phyloP scores from a whole-genome alignment of 495 filamentous ascomycete genomes.

The Talaromyces wortmannii region DNA sequence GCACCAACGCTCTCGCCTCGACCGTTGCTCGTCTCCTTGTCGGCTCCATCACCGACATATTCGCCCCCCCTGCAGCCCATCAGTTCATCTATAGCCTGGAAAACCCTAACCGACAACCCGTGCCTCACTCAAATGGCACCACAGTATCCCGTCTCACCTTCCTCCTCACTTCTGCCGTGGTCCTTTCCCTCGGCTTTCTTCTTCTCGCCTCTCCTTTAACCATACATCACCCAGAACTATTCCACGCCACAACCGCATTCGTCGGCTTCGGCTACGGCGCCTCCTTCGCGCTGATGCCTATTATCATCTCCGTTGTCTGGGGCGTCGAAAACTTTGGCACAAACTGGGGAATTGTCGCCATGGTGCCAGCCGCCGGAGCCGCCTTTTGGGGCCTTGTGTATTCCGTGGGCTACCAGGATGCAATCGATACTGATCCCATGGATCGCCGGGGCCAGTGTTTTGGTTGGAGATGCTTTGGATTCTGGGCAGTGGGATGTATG shows the following conservation, averaged over 20 bases:
- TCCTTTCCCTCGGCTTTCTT: conserved; percentile 72
- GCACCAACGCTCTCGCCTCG: conserved; percentile 81
- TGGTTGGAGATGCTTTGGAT: conserved; percentile 75
- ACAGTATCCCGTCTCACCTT: conserved; percentile 73
- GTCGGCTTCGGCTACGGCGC: conserved; percentile 91
- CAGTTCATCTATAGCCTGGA: conserved; percentile 30
- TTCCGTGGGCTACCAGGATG: conserved; percentile 69
- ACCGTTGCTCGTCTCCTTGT: conserved; percentile 82
- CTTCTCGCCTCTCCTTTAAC: conserved; percentile 65
- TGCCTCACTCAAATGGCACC: conserved; percentile 23
- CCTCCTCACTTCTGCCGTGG: conserved; percentile 64
- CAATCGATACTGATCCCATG: conserved; percentile 17
- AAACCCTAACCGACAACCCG: conserved; percentile 19
- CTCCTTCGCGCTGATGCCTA: conserved; percentile 80
- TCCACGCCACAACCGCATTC: conserved; percentile 72
- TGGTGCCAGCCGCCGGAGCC: conserved; percentile 80
- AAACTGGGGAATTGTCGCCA: conserved; percentile 92
- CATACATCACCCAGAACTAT: conserved; percentile 58
- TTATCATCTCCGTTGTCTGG: conserved; percentile 92
- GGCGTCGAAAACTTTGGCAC: conserved; percentile 97
- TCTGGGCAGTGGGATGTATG: conserved; percentile 70
- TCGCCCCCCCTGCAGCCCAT: conserved; percentile 60
- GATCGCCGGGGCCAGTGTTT: conserved; percentile 43
- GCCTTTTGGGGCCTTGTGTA: conserved; percentile 84
- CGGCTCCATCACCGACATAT: conserved; percentile 77